These are phyloP conservation scores for Leccinum pellstonianum DNA, from an alignment of 768 basidiomycete genomes.

Conservation along the genomic window DNA sequence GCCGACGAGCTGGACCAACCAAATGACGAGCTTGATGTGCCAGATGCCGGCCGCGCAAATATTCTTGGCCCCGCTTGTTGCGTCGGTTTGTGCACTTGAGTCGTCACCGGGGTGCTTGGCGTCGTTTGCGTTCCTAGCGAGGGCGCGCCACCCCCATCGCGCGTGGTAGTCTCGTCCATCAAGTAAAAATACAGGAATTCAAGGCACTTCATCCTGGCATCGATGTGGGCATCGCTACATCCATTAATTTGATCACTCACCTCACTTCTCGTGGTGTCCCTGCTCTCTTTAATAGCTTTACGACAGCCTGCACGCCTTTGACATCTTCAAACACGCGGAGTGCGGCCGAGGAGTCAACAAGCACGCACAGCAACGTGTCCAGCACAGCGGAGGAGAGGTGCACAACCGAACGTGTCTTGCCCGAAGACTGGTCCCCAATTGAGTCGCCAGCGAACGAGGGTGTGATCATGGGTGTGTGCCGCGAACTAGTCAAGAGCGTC, in stretches of 20 bases:
- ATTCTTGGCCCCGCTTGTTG: conserved; percentile 23
- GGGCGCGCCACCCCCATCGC: conserved; percentile 7
- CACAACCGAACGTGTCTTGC: conserved; percentile 21
- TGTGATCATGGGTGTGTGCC: conserved; percentile 49
- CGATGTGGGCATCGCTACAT: conserved; percentile 2
- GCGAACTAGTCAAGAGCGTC: conserved; percentile 66
- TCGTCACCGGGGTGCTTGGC: conserved; percentile 31
- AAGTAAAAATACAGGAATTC: conserved; percentile 96
- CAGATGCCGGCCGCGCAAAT: conserved; percentile 24
- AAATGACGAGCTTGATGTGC: conserved; percentile 19
- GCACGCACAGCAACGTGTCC: conserved; percentile 81
- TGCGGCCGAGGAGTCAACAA: conserved; percentile 82
- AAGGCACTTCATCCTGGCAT: conserved; percentile 85
- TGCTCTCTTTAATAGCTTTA: conserved; percentile 84
- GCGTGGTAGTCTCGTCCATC: conserved; percentile 65
- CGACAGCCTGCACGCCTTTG: conserved; percentile 76
- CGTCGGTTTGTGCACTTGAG: conserved; percentile 26
- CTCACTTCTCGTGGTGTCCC: conserved; percentile 85
- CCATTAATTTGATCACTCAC: conserved; percentile 58
- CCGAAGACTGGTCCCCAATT: conserved; percentile 17
- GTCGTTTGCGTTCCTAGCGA: conserved; percentile 29
- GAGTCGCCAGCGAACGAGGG: conserved; percentile 6
- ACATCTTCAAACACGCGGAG: conserved; percentile 76
- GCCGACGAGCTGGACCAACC: conserved; percentile 27
- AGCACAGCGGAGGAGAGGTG: conserved; percentile 73